Conservation (phyloP, 2,329 filamentous ascomycete genomes). For the Emydomyces testavorans region DNA sequence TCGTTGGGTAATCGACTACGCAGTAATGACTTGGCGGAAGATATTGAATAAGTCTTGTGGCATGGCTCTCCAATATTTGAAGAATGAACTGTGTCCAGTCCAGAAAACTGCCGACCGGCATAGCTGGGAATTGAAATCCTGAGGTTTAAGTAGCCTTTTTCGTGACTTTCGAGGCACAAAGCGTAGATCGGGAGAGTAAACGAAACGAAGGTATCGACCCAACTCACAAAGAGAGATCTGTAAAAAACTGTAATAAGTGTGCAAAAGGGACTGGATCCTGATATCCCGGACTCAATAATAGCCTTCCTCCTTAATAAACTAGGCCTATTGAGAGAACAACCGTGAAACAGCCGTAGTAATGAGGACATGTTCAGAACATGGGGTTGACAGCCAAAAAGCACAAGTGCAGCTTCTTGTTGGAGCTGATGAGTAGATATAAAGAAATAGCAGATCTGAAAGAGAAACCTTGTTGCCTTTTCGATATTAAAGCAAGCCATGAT, state of each 20-base stretch:
- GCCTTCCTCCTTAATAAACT: neutral
- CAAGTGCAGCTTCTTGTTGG: neutral
- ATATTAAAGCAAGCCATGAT: neutral
- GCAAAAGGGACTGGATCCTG: neutral
- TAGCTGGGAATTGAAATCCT: neutral
- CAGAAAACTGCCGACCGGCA: slow-evolving; percentile 4
- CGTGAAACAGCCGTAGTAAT: neutral
- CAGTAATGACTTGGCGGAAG: slow-evolving; percentile 11
- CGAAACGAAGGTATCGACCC: neutral
- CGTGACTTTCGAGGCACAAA: neutral
- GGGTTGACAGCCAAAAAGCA: neutral
- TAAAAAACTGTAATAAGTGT: neutral
- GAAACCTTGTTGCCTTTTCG: neutral
- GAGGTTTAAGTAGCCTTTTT: slow-evolving; percentile 4
- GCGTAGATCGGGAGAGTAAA: neutral
- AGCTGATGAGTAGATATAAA: neutral
- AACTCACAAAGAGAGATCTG: neutral
- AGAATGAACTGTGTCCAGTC: slow-evolving; percentile 5
- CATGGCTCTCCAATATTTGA: slow-evolving; percentile 9
- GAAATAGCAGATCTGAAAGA: neutral
- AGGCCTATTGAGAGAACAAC: neutral
- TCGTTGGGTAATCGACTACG: slow-evolving; percentile 10
- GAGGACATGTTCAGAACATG: neutral
- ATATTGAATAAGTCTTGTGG: slow-evolving; percentile 2
- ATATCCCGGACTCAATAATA: neutral